Conservation (phyloP, 192 early-diverging fungal species). For the Umbelopsis sp. region DNA sequence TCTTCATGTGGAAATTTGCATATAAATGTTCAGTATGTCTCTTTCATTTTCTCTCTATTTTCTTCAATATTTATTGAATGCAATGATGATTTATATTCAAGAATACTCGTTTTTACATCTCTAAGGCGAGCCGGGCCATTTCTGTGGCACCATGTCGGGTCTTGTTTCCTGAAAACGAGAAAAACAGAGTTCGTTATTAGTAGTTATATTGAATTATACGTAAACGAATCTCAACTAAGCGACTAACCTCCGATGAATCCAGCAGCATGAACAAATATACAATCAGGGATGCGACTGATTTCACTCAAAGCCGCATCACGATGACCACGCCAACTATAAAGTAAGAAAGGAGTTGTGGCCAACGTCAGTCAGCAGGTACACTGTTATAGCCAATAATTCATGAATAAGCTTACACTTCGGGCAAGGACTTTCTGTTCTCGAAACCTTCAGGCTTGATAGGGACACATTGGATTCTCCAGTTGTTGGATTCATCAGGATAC, state of each 20-base stretch:
- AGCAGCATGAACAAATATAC: constrained; percentile 86
- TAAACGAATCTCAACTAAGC: background rate
- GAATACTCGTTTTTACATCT: constrained; percentile 26
- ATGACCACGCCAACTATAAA: constrained; percentile 66
- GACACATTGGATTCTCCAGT: constrained; percentile 82
- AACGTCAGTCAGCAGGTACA: background rate
- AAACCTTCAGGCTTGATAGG: constrained; percentile 58
- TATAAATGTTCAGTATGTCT: background rate
- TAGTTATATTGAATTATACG: too few species aligned
- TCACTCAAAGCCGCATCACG: constrained; percentile 85
- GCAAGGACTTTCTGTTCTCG: constrained; percentile 76
- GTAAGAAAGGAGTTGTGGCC: constrained; percentile 10
- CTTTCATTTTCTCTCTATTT: background rate
- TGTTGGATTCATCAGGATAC: constrained; percentile 67
- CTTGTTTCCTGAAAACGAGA: constrained; percentile 53
- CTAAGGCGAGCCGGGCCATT: constrained; percentile 65
- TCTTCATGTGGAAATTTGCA: too few species aligned
- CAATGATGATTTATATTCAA: background rate
- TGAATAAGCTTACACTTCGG: constrained; percentile 47
- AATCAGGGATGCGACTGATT: constrained; percentile 71
- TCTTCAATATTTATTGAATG: background rate
- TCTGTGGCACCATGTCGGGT: constrained; percentile 75
- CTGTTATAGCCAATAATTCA: background rate
- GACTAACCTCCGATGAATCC: constrained; percentile 77
- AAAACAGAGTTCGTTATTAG: background rate